Conservation (phyloP, 1,284 basidiomycete species). For the Leccinum subrobustum region DNA sequence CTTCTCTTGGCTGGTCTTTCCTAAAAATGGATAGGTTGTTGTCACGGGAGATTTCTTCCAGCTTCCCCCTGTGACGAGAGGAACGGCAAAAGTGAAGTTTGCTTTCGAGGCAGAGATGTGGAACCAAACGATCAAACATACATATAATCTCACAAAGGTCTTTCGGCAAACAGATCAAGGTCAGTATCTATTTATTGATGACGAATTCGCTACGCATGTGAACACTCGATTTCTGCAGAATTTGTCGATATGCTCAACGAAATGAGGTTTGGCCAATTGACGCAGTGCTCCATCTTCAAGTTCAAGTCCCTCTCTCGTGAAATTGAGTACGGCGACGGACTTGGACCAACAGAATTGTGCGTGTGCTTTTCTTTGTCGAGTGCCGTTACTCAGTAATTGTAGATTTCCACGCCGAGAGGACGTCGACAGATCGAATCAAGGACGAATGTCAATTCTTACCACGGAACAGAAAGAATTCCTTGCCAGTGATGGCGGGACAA, state of each 20-base stretch:
- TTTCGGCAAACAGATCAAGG: conserved; percentile 68
- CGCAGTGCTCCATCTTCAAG: conserved; percentile 50
- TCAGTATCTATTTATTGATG: conserved; percentile 26
- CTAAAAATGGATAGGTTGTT: conserved; percentile 53
- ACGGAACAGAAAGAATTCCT: conserved; percentile 45
- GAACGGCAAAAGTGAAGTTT: conserved; percentile 50
- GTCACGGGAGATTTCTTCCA: conserved; percentile 94
- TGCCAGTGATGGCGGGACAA: conserved; percentile 54
- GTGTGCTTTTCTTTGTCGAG: conserved; percentile 17
- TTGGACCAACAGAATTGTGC: conserved; percentile 80
- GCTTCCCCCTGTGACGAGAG: conserved; percentile 81
- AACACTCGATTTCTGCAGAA: conserved; percentile 40
- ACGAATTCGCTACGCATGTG: background rate
- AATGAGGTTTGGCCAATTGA: conserved; percentile 83
- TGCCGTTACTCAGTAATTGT: conserved; percentile 24
- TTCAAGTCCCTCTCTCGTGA: conserved; percentile 64
- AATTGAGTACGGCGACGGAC: conserved; percentile 64
- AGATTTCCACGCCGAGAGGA: conserved; percentile 86
- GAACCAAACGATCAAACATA: conserved; percentile 55
- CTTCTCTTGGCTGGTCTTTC: background rate
- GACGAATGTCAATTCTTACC: conserved; percentile 52
- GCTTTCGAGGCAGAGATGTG: conserved; percentile 86
- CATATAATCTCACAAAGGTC: conserved; percentile 61
- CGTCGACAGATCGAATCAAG: conserved; percentile 75
- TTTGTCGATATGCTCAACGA: conserved; percentile 91